Evolutionary conservation across 106 monocot genomes (phyloP).

Genomic region (Cymbidium sinense): DNA sequence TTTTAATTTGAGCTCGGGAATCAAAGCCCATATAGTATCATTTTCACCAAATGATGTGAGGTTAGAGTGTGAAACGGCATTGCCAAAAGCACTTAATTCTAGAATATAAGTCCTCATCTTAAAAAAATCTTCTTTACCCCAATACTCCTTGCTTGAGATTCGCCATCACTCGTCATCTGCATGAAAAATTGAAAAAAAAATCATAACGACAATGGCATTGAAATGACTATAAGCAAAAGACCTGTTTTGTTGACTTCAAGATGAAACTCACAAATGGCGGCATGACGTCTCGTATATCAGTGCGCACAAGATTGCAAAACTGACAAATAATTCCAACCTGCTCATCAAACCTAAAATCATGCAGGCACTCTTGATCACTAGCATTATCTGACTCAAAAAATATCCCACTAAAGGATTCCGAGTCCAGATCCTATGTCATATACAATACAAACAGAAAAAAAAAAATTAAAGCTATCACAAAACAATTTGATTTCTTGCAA

Average conservation of each 20-base stretch:
- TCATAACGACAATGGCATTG: too few species aligned
- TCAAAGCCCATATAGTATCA: slow-evolving; percentile 40
- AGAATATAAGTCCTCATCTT: slow-evolving; percentile 7
- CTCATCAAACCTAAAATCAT: slow-evolving; percentile 54
- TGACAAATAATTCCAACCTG: slow-evolving; percentile 52
- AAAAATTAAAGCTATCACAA: slow-evolving; percentile 4
- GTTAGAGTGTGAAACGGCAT: slow-evolving; percentile 12
- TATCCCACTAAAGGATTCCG: not conserved
- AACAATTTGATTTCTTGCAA: too few species aligned
- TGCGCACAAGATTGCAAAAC: slow-evolving; percentile 44
- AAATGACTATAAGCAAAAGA: not conserved
- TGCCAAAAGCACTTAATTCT: slow-evolving; percentile 13
- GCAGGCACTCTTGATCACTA: slow-evolving; percentile 35
- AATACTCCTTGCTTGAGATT: slow-evolving; percentile 12
- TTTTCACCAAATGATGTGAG: slow-evolving; percentile 11
- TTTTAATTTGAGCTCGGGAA: slow-evolving; percentile 36
- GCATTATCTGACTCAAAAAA: slow-evolving; percentile 4
- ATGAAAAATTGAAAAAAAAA: too few species aligned
- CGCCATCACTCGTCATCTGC: slow-evolving; percentile 21
- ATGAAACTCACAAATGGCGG: slow-evolving; percentile 66
- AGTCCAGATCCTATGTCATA: slow-evolving; percentile 19
- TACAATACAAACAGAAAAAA: too few species aligned
- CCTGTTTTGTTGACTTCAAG: too few species aligned
- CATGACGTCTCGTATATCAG: slow-evolving; percentile 47
- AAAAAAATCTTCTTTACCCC: not conserved